Evolutionary conservation across 1,139 yeast species (phyloP).

Genomic region (Lodderomyces orthopsilosis): DNA sequence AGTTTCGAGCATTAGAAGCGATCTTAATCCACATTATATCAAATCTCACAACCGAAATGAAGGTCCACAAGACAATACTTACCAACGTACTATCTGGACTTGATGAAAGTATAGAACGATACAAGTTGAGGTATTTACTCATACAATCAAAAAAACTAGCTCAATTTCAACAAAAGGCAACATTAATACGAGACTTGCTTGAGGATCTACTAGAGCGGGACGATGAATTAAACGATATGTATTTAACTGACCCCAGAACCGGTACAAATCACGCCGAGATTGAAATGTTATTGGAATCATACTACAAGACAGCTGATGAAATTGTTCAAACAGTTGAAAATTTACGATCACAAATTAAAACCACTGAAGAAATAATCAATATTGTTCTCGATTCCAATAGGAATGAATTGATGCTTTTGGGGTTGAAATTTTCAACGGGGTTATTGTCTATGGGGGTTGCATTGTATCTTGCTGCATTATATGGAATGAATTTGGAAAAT

Average conservation of each 20-base stretch:
- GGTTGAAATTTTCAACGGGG: constrained; percentile 43
- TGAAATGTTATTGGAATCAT: constrained; percentile 43
- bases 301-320: constrained; percentile 44
- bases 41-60: constrained; percentile 42
- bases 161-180: constrained; percentile 43
- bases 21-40: constrained; percentile 39
- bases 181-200: constrained; percentile 38
- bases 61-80: constrained; percentile 41
- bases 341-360: constrained; percentile 39
- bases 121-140: constrained; percentile 37
- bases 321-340: constrained; percentile 46
- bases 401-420: constrained; percentile 47
- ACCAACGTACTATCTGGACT: constrained; percentile 35
- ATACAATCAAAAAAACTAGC: constrained; percentile 45
- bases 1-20: constrained; percentile 44
- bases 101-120: constrained; percentile 41
- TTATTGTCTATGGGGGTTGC: constrained; percentile 40
- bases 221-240: constrained; percentile 40
- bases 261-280: constrained; percentile 42
- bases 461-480: constrained; percentile 40
- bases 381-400: constrained; percentile 47
- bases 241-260: constrained; percentile 34
- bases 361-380: constrained; percentile 47
- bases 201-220: constrained; percentile 41
- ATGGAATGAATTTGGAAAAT: constrained; percentile 77